Evolutionary conservation across 495 filamentous ascomycete species (phyloP).

Genomic region (Viridothelium virens): DNA sequence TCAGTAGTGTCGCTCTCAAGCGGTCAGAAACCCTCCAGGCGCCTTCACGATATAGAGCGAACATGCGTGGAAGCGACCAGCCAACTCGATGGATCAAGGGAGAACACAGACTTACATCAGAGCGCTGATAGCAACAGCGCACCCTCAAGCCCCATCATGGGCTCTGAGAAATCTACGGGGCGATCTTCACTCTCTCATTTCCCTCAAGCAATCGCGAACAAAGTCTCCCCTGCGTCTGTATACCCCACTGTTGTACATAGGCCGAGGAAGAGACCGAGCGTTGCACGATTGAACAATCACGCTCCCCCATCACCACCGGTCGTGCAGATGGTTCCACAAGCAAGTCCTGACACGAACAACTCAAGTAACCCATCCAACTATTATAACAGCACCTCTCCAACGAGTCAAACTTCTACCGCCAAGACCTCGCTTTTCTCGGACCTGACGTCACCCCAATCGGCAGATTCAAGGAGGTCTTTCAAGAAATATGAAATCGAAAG

Average conservation of each 20-base stretch:
- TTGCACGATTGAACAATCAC: neutral
- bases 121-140: neutral
- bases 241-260: conserved; percentile 2
- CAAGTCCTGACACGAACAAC: neutral
- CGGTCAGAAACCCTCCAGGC: neutral
- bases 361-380: conserved; percentile 8
- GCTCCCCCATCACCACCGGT: neutral
- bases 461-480: conserved; percentile 18
- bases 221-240: neutral
- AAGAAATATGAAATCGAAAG: conserved; percentile 21
- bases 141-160: neutral
- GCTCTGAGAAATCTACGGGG: neutral
- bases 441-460: conserved; percentile 17
- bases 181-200: neutral
- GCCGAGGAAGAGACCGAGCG: conserved; percentile 2
- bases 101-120: neutral
- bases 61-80: neutral
- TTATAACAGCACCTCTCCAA: neutral
- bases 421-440: conserved; percentile 15
- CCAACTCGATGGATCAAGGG: conserved; percentile 4
- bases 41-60: neutral
- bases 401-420: conserved; percentile 10
- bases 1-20: neutral
- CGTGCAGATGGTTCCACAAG: neutral
- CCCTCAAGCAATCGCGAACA: neutral